Evolutionary conservation across 306 rosid species (phyloP), one percentile per base, ranked within the genome.

Genomic region (Fagus sylvatica): DNA sequence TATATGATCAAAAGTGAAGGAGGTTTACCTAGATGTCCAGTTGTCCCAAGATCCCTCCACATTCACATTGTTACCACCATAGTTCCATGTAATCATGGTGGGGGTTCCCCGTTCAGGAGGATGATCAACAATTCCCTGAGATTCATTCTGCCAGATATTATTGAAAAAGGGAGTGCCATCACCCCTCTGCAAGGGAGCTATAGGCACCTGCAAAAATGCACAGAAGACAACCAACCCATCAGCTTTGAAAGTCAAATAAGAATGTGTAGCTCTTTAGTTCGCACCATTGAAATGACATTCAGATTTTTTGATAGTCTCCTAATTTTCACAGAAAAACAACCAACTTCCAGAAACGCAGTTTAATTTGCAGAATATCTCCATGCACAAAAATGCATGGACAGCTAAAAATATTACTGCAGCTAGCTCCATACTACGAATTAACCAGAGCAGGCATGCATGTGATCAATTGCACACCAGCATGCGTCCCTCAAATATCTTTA

Each of bases 11-110:
- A 13, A 51, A 78, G 39, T 69, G 69, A 64, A 55, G 34, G 64
- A 54, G 61, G 62, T 76, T 82, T 73, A 90, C 98, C 96, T 94
- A 55, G 97, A 84, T 66, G 81, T 68, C 98, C 98, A 94, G 83
- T 89, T 85, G 86, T 94, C 96, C 98, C 98, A 94, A 69, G 98
- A 91, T 76, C 98, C 98, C 90, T 94, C 93, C 60, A 91, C 90
- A 59, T 81, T 89, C 55, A 94, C 96, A 74, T 62, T 89, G 77
- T 73, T 86, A 72, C 98, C 97, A 72, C 94, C 98, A 55, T 74
- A 87, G 53, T 15, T 85, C 98, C 98, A 94, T 4, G 94, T 87
- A 81, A 94, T 87, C 90, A 94, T 80, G 39, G 90, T 89, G 8
- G 98, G 94, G 69, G 89, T 78, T 77, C 90, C 98, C 76, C 75